Evolutionary conservation across 345 rosid genomes (phyloP).

Genomic region (Salix suchowensis): DNA sequence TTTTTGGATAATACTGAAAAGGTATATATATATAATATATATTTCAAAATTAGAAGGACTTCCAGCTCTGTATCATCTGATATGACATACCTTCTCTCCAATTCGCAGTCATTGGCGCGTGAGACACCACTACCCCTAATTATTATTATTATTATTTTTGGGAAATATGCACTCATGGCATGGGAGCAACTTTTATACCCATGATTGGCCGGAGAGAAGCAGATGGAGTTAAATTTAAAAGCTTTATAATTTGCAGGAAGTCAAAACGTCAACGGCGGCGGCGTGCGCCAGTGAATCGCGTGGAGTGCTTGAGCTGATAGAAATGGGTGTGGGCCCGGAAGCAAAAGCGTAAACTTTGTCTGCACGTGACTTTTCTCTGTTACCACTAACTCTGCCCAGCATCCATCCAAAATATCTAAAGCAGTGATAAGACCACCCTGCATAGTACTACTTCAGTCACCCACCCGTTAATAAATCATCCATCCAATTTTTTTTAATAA

Average conservation of each 20-base stretch:
- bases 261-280: not conserved
- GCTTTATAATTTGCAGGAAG: not conserved
- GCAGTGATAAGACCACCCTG: not conserved
- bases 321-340: not conserved
- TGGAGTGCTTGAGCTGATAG: not conserved
- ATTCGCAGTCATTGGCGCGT: not conserved
- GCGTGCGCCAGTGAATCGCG: not conserved
- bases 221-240: not conserved
- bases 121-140: not conserved
- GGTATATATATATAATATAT: not conserved
- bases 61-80: not conserved
- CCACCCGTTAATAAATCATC: not conserved
- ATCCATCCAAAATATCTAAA: conserved; percentile 11
- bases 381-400: conserved; percentile 12
- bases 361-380: conserved; percentile 27
- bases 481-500: not conserved
- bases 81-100: not conserved
- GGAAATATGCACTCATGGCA: no score
- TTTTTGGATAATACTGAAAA: conserved; percentile 25
- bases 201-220: no score
- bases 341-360: conserved; percentile 13
- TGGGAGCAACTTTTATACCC: not conserved
- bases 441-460: not conserved
- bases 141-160: no score
- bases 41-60: conserved; percentile 1